Evolutionary conservation across 768 basidiomycete species (phyloP).

Genomic region (Lentinus brumalis): DNA sequence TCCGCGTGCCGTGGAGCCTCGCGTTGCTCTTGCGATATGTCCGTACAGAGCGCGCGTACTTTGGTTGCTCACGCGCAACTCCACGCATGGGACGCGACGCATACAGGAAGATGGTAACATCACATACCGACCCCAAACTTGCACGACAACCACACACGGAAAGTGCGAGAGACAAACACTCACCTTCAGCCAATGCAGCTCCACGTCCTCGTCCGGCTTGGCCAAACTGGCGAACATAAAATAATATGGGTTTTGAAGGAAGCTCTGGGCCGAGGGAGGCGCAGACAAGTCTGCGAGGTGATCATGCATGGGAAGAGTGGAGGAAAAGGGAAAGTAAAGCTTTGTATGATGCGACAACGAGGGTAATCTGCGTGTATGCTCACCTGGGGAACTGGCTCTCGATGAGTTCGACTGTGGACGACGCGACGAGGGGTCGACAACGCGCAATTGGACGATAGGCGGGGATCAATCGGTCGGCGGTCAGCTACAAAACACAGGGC

Average conservation of each 20-base stretch:
- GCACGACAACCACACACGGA: too few species aligned
- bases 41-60: too few species aligned
- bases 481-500: slow-evolving; percentile 58
- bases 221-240: slow-evolving; percentile 95
- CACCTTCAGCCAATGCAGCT: slow-evolving; percentile 85
- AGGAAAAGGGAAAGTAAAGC: neutral
- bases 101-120: neutral
- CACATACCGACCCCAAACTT: too few species aligned
- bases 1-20: too few species aligned
- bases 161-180: slow-evolving; percentile 1
- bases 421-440: slow-evolving; percentile 63
- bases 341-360: too few species aligned
- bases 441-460: slow-evolving; percentile 92
- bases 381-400: slow-evolving; percentile 29
- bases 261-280: slow-evolving; percentile 46
- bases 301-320: neutral
- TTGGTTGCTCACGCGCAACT: too few species aligned
- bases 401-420: slow-evolving; percentile 22
- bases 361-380: neutral
- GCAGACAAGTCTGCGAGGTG: slow-evolving; percentile 11
- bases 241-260: slow-evolving; percentile 90
- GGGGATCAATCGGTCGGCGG: slow-evolving; percentile 97
- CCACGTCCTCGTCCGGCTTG: slow-evolving; percentile 85
- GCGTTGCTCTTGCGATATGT: too few species aligned
- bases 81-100: neutral